Conservation (phyloP, 352 stramenopile species). For the Globisporangium uncinulatum region DNA sequence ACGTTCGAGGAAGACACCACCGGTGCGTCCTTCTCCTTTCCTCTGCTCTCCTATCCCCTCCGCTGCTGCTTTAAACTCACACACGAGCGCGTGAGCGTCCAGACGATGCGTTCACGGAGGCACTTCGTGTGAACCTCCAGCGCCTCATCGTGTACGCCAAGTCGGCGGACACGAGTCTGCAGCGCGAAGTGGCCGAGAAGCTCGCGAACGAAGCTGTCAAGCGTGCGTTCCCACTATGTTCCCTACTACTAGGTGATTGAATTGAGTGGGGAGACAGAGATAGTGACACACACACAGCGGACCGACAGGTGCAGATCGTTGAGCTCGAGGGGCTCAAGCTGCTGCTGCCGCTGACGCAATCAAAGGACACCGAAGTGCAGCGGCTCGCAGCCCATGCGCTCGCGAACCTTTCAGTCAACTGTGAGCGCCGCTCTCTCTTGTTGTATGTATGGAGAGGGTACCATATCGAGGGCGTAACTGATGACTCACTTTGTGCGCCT, state of each 20-base stretch:
- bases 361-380: conserved; percentile 90
- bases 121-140: conserved; percentile 86
- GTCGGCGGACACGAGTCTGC: conserved; percentile 84
- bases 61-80: neutral
- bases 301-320: conserved; percentile 92
- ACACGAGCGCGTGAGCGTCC: neutral
- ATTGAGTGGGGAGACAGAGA: too few relatives aligned
- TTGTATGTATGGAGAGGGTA: neutral
- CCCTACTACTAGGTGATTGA: too few relatives aligned
- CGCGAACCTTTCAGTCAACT: conserved; percentile 93
- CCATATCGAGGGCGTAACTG: too few relatives aligned
- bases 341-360: conserved; percentile 90
- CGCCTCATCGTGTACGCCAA: conserved; percentile 91
- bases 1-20: conserved; percentile 67
- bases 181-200: conserved; percentile 92
- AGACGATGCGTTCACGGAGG: conserved; percentile 88
- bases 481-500: too few relatives aligned
- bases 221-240: conserved; percentile 31
- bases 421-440: conserved; percentile 23
- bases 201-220: conserved; percentile 94
- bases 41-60: too few relatives aligned
- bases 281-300: conserved; percentile 32
- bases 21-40: neutral
- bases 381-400: conserved; percentile 91
- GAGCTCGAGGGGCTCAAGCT: conserved; percentile 91